Percentiles rank a stretch among this genome's conserved stretches.
Evolutionary conservation across 2,329 filamentous ascomycete genomes (phyloP).

Genomic region (Raffaelea ambrosiae): DNA sequence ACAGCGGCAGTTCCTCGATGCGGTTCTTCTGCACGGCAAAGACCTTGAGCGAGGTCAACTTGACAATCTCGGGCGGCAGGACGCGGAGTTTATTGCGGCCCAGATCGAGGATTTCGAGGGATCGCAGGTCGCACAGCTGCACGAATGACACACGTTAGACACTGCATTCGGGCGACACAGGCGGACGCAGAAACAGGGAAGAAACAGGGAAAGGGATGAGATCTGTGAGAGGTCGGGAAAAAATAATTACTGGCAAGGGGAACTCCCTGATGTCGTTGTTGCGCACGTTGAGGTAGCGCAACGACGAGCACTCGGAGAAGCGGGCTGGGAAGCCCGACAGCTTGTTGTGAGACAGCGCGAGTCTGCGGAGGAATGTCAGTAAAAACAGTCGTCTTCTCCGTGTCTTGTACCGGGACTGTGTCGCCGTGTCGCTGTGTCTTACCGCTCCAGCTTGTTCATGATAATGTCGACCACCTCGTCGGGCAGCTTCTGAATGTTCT

Average conservation of each 20-base stretch:
- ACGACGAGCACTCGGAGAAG: conserved; percentile 66
- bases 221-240: conserved; percentile 6
- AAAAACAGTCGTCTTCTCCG: neutral
- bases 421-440: conserved; percentile 20
- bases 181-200: neutral
- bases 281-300: conserved; percentile 73
- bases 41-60: conserved; percentile 78
- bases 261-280: conserved; percentile 65
- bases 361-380: conserved; percentile 36
- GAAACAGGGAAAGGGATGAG: conserved; percentile 10
- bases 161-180: conserved; percentile 1
- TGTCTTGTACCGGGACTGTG: neutral
- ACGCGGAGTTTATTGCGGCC: conserved; percentile 76
- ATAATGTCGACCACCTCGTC: conserved; percentile 69
- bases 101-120: conserved; percentile 87
- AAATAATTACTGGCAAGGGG: conserved; percentile 40
- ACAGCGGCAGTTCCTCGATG: conserved; percentile 74
- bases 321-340: conserved; percentile 60
- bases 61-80: conserved; percentile 71
- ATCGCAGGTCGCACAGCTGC: conserved; percentile 76
- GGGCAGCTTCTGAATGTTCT: conserved; percentile 61
- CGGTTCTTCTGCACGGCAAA: conserved; percentile 81
- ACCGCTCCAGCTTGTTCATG: conserved; percentile 67
- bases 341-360: conserved; percentile 75
- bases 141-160: conserved; percentile 1